Evolutionary conservation across 176 grass and related monocot species (phyloP).

Genomic region (Pontederia paniculata): DNA sequence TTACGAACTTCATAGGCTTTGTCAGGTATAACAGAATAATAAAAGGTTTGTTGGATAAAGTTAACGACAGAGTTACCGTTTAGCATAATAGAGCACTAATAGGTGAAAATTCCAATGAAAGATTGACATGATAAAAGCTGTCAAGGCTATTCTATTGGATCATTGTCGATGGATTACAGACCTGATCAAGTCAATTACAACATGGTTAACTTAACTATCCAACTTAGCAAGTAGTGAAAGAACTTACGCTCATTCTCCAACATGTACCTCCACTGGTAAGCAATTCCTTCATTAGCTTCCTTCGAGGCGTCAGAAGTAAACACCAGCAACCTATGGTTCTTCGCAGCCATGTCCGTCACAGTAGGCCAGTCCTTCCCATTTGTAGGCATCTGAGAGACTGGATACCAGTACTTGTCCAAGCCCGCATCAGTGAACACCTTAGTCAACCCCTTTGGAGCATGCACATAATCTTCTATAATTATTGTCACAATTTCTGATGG

Average conservation of each 20-base stretch:
- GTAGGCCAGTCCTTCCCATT: slow-evolving; percentile 80
- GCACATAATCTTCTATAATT: slow-evolving; percentile 95
- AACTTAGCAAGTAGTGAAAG: neutral
- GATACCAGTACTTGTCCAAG: slow-evolving; percentile 81
- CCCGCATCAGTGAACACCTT: slow-evolving; percentile 67
- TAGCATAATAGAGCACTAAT: no score
- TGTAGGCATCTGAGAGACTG: slow-evolving; percentile 69
- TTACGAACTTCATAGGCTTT: no score
- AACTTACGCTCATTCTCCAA: slow-evolving; percentile 92
- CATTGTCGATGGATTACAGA: neutral
- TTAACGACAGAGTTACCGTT: no score
- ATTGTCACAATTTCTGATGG: slow-evolving; percentile 87
- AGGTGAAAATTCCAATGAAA: no score
- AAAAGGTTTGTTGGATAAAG: no score
- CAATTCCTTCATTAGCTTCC: slow-evolving; percentile 79
- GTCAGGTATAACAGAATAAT: no score
- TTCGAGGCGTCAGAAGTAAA: slow-evolving; percentile 89
- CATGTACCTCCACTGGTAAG: slow-evolving; percentile 86
- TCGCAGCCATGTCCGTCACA: slow-evolving; percentile 72
- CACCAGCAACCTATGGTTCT: slow-evolving; percentile 66
- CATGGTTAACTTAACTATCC: neutral
- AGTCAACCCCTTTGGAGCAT: slow-evolving; percentile 57
- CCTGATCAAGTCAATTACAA: neutral
- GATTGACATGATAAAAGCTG: no score
- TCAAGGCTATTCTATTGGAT: no score